Base-by-base conservation (phyloP, 306 rosid species). In the Luffa aegyptiaca region DNA sequence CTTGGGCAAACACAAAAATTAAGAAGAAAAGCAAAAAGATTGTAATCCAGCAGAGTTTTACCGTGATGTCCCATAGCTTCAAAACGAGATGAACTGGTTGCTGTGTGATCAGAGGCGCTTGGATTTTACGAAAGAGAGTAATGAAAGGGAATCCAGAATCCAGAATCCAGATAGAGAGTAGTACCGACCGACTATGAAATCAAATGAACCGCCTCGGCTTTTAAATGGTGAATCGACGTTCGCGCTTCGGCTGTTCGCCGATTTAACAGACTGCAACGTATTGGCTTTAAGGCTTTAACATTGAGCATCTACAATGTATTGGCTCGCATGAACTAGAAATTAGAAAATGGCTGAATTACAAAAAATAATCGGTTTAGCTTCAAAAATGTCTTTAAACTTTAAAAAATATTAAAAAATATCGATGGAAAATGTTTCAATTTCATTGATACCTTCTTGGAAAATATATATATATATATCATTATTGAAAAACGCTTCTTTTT, bases 61-160 rank as follows among this genome's bases (percentile, higher is more conserved):
- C 79, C 79, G 39, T 75, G 79, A 56, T 75, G 79, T 75, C 79
- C 79, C 79, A 75, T 75, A 5, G 66, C 36, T 36, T 52, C 35
- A 36, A 37, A 75, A 35, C 55, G 17, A 75, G 20, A 17, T n/a
- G 35, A 31, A 75, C 8, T 53, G 45, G 11, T 57, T 36, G 35
- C 9, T 37, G 36, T 31, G 44, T 14, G 77, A 75, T 75, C 51
- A 37, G 36, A 52, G 9, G 31, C 48, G 65, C 16, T 75, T 39
- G 65, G 5, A 0, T 75, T 53, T 35, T 10, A 17, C 44, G 33
- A 18, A 53, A 2, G 35, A 37, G 51, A 75, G 66, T 51, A n/a
- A 37, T 33, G 78, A 13, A 35, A 74, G 0, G 14, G 26, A 74
- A 74, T 48, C 62, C 18, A 8, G 12, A 74, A 26, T 26, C 31